Evolutionary conservation across 1,284 basidiomycete genomes (phyloP), one percentile per base, ranked within the genome.

Genomic region (Apiotrichum mycotoxinovorans): DNA sequence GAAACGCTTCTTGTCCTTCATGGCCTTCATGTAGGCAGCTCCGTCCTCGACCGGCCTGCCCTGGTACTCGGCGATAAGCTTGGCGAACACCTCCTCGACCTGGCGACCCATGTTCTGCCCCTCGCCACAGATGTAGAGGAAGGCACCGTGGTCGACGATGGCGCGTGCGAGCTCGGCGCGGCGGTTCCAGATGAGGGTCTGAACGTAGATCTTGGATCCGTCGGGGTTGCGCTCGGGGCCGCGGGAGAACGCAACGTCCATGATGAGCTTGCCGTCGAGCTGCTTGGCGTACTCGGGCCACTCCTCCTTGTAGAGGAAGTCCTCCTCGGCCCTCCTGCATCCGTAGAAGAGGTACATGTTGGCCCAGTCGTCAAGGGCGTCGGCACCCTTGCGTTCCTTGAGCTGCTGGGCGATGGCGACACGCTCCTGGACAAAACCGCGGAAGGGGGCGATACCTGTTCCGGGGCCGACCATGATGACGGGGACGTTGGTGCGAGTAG

Each of bases 401-500:
- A 92, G 90, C 67, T 91, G 91, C 63, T 91, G 87, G 14, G 94
- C 95, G 46, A 96, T 85, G 14, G 92, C 92, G 35, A 98, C 87
- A 65, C 95, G 90, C 75, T 98, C 95, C 79, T 98, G 96, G 9
- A 98, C 84, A 74, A 98, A 98, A 1, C 93, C 93, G 61, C 95
- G 89, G 90, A 98, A 98, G 12, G 95, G 95, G 38, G 95, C 95
- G 54, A 98, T 92, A 80, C 93, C 92, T 60, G 94, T 98, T 54
- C 95, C 95, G 56, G 95, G 95, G 52, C 95, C 95, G 73, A 98
- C 85, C 95, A 98, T 98, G 77, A 98, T 93, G 55, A 98, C 87
- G 2, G 95, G 95, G 60, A 91, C 94, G 83, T 96, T 96, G 52
- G 95, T 95, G 74, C 91, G 92, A 14, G 95, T 97, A 4, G 95